Conservation (phyloP, 192 early-diverging fungal genomes). For the Coemansia sp. region DNA sequence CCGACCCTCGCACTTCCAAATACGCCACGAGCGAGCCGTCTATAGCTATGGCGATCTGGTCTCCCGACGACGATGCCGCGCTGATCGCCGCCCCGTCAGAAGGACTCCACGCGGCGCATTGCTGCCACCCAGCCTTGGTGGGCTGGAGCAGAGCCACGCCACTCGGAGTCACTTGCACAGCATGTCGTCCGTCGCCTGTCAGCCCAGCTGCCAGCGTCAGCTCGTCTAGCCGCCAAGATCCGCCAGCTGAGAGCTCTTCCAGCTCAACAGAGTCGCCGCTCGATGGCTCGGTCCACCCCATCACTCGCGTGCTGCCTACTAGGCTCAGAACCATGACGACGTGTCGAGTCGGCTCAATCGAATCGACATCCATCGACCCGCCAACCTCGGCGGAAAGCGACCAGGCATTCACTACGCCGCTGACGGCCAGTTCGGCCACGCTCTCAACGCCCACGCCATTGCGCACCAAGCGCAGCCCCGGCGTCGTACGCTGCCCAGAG, state of each 20-base stretch:
- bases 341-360: not conserved
- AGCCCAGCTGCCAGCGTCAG: slow-evolving; percentile 31
- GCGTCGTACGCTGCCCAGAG: slow-evolving; percentile 72
- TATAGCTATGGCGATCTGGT: slow-evolving; percentile 60
- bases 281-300: slow-evolving; percentile 43
- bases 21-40: slow-evolving; percentile 58
- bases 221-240: slow-evolving; percentile 35
- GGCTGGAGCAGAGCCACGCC: slow-evolving; percentile 51
- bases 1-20: slow-evolving; percentile 54
- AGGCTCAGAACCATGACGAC: slow-evolving; percentile 34
- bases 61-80: slow-evolving; percentile 57
- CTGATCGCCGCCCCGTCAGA: slow-evolving; percentile 35
- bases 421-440: slow-evolving; percentile 57
- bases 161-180: slow-evolving; percentile 64
- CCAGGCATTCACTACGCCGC: slow-evolving; percentile 75
- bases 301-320: slow-evolving; percentile 15
- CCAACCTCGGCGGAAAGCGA: slow-evolving; percentile 49
- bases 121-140: slow-evolving; percentile 18
- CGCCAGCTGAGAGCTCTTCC: slow-evolving; percentile 46
- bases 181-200: slow-evolving; percentile 7
- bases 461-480: slow-evolving; percentile 77
- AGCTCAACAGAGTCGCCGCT: slow-evolving; percentile 47
- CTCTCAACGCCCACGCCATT: slow-evolving; percentile 88
- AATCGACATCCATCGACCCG: slow-evolving; percentile 12
- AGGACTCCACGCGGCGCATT: slow-evolving; percentile 57